Percentiles rank a stretch among this genome's conserved stretches.
Evolutionary conservation across 768 basidiomycete species (phyloP).

Genomic region (Tylopilus vinaceipallidus): DNA sequence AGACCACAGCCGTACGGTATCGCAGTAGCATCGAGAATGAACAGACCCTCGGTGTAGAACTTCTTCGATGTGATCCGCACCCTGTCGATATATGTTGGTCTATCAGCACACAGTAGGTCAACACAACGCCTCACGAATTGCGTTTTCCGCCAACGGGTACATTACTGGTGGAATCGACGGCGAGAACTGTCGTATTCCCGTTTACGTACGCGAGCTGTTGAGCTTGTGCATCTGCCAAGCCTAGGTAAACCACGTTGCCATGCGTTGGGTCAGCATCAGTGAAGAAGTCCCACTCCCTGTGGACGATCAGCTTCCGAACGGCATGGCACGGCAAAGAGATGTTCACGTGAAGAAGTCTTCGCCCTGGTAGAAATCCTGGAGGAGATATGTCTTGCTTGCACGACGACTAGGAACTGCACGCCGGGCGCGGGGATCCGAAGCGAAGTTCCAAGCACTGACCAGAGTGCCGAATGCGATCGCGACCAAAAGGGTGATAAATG

Average conservation of each 20-base stretch:
- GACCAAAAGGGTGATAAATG: constrained; percentile 25
- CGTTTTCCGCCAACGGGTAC: constrained; percentile 52
- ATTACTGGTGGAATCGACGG: constrained; percentile 55
- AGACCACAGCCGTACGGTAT: constrained; percentile 70
- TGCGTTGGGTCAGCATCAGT: constrained; percentile 63
- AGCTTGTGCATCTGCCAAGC: constrained; percentile 41
- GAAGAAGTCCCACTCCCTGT: constrained; percentile 66
- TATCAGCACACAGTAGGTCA: not conserved
- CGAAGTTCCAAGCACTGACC: constrained; percentile 25
- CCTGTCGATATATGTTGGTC: constrained; percentile 32
- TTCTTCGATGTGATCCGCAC: constrained; percentile 67
- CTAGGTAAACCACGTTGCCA: constrained; percentile 63
- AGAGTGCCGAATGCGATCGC: constrained; percentile 30
- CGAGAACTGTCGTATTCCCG: constrained; percentile 51
- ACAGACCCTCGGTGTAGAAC: constrained; percentile 58
- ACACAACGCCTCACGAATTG: constrained; percentile 38
- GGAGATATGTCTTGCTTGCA: constrained; percentile 27
- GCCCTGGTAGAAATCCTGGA: constrained; percentile 41
- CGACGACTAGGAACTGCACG: not conserved
- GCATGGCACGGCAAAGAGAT: not conserved
- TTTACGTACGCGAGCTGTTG: constrained; percentile 61
- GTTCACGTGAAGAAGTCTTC: constrained; percentile 55
- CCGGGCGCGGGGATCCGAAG: constrained; percentile 18
- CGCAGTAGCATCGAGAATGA: constrained; percentile 65
- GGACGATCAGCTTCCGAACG: not conserved